Percentiles rank a stretch among this genome's conserved stretches.
Evolutionary conservation across 495 filamentous ascomycete genomes (phyloP).

Genomic region (Penicillium longicatenatum): DNA sequence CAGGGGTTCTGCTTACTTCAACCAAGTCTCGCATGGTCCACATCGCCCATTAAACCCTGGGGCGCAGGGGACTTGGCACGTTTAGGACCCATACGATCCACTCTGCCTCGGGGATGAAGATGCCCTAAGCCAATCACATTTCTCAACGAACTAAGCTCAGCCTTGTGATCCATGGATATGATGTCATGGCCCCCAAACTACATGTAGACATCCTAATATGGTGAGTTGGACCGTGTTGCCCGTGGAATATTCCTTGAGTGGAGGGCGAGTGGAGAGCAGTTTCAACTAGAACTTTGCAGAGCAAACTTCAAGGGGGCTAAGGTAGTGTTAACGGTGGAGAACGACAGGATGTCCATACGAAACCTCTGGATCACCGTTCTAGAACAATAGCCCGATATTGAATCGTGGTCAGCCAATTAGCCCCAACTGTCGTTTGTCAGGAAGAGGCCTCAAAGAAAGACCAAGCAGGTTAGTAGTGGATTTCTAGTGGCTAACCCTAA

Average conservation of each 20-base stretch:
- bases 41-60: not conserved
- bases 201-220: not conserved
- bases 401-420: not conserved
- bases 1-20: not conserved
- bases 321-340: not conserved
- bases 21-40: not conserved
- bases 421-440: not conserved
- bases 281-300: not conserved
- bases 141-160: not conserved
- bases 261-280: not conserved
- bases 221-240: not conserved
- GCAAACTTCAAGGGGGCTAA: not conserved
- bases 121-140: not conserved
- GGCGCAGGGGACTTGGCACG: conserved; percentile 3
- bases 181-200: conserved; percentile 8
- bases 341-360: not conserved
- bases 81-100: not conserved
- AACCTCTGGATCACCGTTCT: not conserved
- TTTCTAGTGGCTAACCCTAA: not conserved
- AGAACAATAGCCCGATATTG: not conserved
- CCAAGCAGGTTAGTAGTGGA: not conserved
- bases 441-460: not conserved
- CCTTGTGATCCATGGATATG: not conserved
- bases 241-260: not conserved
- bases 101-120: not conserved